Percentiles rank a stretch among this genome's conserved stretches.
Evolutionary conservation across 257 asterid genomes (phyloP).

Genomic region (Lantana camara): DNA sequence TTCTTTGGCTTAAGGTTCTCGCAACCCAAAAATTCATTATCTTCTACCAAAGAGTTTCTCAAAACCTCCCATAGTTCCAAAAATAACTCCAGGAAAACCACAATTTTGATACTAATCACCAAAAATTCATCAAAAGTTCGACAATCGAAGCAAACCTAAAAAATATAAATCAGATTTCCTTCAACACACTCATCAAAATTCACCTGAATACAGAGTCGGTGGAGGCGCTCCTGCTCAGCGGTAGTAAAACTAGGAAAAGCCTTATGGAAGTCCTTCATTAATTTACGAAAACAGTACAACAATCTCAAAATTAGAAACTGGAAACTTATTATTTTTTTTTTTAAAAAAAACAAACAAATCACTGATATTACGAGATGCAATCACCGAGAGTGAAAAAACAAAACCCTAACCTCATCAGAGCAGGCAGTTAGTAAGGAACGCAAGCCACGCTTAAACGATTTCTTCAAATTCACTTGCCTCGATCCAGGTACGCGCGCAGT

Average conservation of each 20-base stretch:
- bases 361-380: background rate
- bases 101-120: background rate
- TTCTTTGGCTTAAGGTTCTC: background rate
- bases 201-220: constrained; percentile 47
- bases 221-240: constrained; percentile 50
- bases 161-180: background rate
- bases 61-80: background rate
- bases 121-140: background rate
- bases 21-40: background rate
- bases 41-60: background rate
- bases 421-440: constrained; percentile 53
- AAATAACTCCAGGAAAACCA: background rate
- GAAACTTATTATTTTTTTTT: too few species aligned
- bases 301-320: background rate
- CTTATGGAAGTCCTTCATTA: constrained; percentile 41
- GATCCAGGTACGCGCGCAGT: constrained; percentile 39
- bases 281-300: background rate
- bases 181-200: background rate
- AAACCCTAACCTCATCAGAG: constrained; percentile 50
- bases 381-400: background rate
- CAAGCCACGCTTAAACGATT: constrained; percentile 44
- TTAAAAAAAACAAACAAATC: background rate
- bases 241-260: constrained; percentile 45
- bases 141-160: background rate
- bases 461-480: constrained; percentile 53